Percentiles rank a stretch among this genome's conserved stretches.
Evolutionary conservation across 2,329 filamentous ascomycete genomes (phyloP).

Genomic region (Alternaria ventricosa): DNA sequence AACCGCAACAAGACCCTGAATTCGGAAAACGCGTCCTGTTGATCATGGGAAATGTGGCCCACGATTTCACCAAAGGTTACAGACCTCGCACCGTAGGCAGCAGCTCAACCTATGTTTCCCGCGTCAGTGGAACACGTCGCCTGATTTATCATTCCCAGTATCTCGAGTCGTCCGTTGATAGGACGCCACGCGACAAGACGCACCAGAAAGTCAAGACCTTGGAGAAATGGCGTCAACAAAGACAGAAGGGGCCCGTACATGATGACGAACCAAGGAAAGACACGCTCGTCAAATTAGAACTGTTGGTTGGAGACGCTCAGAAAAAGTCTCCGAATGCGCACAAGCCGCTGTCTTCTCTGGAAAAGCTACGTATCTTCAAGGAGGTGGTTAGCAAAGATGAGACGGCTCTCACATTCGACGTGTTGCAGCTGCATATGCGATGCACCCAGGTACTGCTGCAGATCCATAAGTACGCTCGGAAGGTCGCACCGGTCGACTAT

Average conservation of each 20-base stretch:
- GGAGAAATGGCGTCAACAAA: background rate
- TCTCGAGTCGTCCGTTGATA: background rate
- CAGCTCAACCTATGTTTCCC: too few species aligned
- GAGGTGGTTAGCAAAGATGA: background rate
- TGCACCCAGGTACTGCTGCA: background rate
- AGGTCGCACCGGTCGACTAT: background rate
- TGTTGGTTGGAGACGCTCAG: background rate
- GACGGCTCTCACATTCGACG: background rate
- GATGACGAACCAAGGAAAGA: background rate
- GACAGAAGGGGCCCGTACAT: background rate
- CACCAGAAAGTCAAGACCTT: background rate
- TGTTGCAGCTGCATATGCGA: background rate
- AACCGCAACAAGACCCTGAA: background rate
- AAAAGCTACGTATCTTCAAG: background rate
- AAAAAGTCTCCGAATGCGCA: background rate
- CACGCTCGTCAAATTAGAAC: background rate
- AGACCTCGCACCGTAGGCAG: background rate
- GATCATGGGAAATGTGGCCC: background rate
- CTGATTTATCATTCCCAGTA: background rate
- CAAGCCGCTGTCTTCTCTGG: background rate
- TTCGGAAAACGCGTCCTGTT: background rate
- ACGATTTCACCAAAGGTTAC: background rate
- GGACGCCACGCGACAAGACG: background rate
- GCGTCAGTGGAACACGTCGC: background rate
- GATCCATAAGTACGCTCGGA: background rate